A percentile compares a stretch with the other conserved stretches of the same genome.
Conservation (phyloP, 768 basidiomycete genomes). For the Termitomyces sp. region DNA sequence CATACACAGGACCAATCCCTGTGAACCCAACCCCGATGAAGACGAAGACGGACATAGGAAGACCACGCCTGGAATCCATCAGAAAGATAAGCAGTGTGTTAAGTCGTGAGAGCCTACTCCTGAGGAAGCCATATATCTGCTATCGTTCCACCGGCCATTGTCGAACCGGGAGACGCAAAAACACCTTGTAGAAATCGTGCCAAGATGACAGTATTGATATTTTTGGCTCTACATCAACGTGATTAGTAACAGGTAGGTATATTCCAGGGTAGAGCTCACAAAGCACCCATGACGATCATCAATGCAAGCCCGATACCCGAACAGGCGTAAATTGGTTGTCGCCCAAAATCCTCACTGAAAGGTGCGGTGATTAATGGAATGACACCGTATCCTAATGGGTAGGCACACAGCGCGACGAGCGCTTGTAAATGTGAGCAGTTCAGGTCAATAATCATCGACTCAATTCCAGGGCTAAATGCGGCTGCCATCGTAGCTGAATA, state of each 20-base stretch:
- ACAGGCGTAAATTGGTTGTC: constrained; percentile 56
- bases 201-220: background rate
- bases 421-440: constrained; percentile 42
- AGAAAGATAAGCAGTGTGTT: background rate
- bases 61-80: constrained; percentile 52
- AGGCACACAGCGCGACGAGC: constrained; percentile 47
- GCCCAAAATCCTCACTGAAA: constrained; percentile 70
- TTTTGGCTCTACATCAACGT: background rate
- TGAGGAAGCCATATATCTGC: constrained; percentile 64
- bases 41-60: constrained; percentile 76
- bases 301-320: constrained; percentile 46
- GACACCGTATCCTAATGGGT: constrained; percentile 57
- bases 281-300: constrained; percentile 46
- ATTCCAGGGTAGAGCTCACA: constrained; percentile 26
- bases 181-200: constrained; percentile 43
- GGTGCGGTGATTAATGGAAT: constrained; percentile 64
- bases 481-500: constrained; percentile 43
- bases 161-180: constrained; percentile 65
- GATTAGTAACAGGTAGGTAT: background rate
- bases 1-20: constrained; percentile 59
- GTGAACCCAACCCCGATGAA: constrained; percentile 55
- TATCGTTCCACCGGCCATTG: constrained; percentile 71
- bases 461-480: constrained; percentile 52
- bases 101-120: constrained; percentile 38
- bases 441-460: constrained; percentile 51